These are phyloP conservation scores for Kluyveromyces sp. DNA, from an alignment of 1,139 yeast species.

Conservation along the genomic window DNA sequence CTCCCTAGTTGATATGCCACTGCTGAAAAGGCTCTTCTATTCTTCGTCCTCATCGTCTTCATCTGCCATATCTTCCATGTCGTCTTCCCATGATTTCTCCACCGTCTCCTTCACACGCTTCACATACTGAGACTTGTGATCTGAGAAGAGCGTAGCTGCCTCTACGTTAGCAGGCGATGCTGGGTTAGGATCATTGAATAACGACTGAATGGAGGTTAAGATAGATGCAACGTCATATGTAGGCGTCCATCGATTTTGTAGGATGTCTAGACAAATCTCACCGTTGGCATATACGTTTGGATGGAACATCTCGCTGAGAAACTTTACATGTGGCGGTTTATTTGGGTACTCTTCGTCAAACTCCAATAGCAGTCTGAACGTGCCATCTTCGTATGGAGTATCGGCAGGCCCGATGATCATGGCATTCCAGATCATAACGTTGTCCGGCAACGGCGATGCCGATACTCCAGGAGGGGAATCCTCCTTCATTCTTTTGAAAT, in stretches of 20 bases:
- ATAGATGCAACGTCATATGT: slow-evolving; percentile 98
- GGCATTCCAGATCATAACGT: slow-evolving; percentile 97
- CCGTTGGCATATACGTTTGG: slow-evolving; percentile 96
- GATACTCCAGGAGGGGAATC: slow-evolving; percentile 98
- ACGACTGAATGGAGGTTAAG: slow-evolving; percentile 73
- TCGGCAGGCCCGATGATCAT: slow-evolving; percentile 97
- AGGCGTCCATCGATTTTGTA: slow-evolving; percentile 98
- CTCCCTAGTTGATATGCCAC: background rate
- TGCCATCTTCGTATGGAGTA: slow-evolving; percentile 97
- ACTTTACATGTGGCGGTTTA: slow-evolving; percentile 90
- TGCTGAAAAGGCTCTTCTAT: background rate
- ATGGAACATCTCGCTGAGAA: slow-evolving; percentile 91
- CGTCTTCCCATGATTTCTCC: slow-evolving; percentile 84
- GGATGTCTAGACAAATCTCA: slow-evolving; percentile 88
- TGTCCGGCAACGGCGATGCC: slow-evolving; percentile 94
- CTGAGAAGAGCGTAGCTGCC: slow-evolving; percentile 92
- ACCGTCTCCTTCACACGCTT: slow-evolving; percentile 92
- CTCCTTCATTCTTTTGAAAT: slow-evolving; percentile 95
- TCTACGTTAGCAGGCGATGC: slow-evolving; percentile 97
- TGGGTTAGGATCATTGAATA: slow-evolving; percentile 92
- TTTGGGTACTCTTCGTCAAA: slow-evolving; percentile 98
- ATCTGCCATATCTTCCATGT: slow-evolving; percentile 60
- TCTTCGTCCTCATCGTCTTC: slow-evolving; percentile 48
- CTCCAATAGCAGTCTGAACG: slow-evolving; percentile 77
- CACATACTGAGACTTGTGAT: slow-evolving; percentile 86